phyloP scores from a whole-genome alignment of 768 basidiomycete species.

The Hysterangium stoloniferum region DNA sequence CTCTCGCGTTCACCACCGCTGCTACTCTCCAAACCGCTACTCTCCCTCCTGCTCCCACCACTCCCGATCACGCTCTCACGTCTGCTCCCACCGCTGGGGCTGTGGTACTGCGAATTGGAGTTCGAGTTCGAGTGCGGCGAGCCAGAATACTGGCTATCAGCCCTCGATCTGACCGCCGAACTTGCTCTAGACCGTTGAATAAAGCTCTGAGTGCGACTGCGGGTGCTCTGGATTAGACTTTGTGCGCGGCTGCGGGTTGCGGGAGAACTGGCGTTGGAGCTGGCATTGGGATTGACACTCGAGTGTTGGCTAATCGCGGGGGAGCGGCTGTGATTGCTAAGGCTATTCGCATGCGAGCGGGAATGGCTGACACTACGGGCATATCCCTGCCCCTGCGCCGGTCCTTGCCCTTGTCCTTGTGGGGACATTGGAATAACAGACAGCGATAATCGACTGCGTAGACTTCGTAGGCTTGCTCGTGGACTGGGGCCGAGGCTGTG shows the following conservation, averaged over 20 bases:
- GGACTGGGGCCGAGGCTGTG: conserved; percentile 37
- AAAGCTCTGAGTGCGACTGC: background rate
- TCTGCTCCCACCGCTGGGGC: background rate
- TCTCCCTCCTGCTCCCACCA: conserved; percentile 33
- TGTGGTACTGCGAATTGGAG: conserved; percentile 31
- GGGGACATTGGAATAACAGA: too few relatives aligned
- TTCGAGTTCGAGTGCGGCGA: conserved; percentile 57
- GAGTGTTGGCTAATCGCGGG: too few relatives aligned
- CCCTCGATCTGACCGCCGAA: conserved; percentile 49
- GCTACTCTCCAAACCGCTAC: conserved; percentile 33
- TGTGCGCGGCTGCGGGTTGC: conserved; percentile 49
- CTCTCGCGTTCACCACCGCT: conserved; percentile 45
- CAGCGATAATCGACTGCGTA: too few relatives aligned
- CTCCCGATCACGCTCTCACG: conserved; percentile 16
- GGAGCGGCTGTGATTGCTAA: too few relatives aligned
- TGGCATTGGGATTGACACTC: too few relatives aligned
- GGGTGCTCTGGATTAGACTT: conserved; percentile 4
- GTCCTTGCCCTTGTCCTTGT: too few relatives aligned
- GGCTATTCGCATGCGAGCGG: too few relatives aligned
- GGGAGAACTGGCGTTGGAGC: background rate
- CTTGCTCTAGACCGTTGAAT: background rate
- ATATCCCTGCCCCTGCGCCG: background rate
- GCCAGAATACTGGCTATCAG: conserved; percentile 49
- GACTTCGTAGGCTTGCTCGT: conserved; percentile 27
- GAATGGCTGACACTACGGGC: too few relatives aligned